phyloP scores from a whole-genome alignment of 129 eudicot genomes.

The Pittosporum tobira region DNA sequence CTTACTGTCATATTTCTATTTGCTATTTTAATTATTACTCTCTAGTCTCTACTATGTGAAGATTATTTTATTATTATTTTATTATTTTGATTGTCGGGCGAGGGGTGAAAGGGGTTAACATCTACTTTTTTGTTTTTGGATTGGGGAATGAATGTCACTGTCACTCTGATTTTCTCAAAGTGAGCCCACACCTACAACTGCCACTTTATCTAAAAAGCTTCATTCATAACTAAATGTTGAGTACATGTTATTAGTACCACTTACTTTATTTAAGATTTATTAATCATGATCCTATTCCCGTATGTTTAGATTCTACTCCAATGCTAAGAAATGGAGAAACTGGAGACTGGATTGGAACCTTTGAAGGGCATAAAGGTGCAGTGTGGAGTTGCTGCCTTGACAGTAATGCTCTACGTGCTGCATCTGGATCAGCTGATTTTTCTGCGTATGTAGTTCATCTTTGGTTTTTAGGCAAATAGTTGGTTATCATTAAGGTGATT shows the following conservation, averaged over 20 bases:
- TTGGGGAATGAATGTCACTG: neutral
- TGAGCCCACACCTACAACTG: too few relatives aligned
- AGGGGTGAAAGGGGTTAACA: neutral
- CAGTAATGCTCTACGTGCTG: constrained; percentile 64
- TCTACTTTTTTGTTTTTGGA: too few relatives aligned
- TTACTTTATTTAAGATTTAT: neutral
- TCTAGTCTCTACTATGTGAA: neutral
- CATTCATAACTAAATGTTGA: too few relatives aligned
- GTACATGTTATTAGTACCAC: too few relatives aligned
- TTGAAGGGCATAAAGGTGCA: constrained; percentile 87
- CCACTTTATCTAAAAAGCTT: too few relatives aligned
- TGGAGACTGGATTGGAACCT: constrained; percentile 87
- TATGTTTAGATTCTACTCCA: constrained; percentile 54
- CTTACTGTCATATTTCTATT: neutral
- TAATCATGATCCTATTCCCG: neutral
- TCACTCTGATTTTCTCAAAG: too few relatives aligned
- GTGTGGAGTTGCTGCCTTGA: constrained; percentile 89
- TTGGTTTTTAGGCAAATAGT: neutral
- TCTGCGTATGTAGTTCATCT: constrained; percentile 48
- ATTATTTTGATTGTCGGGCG: neutral
- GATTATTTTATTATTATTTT: neutral
- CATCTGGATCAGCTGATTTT: constrained; percentile 87
- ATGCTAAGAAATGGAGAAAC: constrained; percentile 91
- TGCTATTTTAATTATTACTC: neutral
- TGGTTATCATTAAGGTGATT: neutral